Evolutionary conservation across 345 rosid genomes (phyloP).

Genomic region (Clarkia xantiana): DNA sequence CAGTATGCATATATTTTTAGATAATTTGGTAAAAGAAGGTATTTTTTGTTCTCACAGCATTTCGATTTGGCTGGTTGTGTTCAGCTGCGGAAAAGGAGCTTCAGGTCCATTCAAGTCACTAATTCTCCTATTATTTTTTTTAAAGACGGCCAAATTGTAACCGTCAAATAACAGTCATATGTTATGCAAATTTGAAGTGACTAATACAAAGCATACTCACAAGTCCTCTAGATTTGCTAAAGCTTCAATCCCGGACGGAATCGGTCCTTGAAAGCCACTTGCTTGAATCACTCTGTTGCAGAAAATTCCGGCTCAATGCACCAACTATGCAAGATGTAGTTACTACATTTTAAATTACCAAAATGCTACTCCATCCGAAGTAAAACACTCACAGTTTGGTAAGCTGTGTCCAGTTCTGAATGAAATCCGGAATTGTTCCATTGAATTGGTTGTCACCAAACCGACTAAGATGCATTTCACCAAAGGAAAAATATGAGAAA

Average conservation of each 20-base stretch:
- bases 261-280: slow-evolving; percentile 11
- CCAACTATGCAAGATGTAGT: neutral
- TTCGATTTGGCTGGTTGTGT: neutral
- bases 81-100: slow-evolving; percentile 1
- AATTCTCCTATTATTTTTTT: slow-evolving; percentile 8
- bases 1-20: too few species aligned
- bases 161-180: rapidly evolving
- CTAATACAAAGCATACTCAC: neutral
- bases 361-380: neutral
- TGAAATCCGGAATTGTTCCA: neutral
- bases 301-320: neutral
- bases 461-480: too few species aligned
- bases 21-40: too few species aligned
- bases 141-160: neutral
- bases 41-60: slow-evolving; percentile 3
- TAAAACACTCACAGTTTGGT: neutral
- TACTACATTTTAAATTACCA: neutral
- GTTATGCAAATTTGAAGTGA: neutral
- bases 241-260: neutral
- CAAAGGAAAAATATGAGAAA: neutral
- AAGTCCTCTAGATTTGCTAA: neutral
- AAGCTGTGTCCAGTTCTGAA: slow-evolving; percentile 10
- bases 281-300: neutral
- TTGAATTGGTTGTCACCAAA: too few species aligned
- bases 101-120: slow-evolving; percentile 4